These are phyloP conservation scores for Fusarium pilosicola DNA, from an alignment of 2,329 filamentous ascomycete species.

Conservation along the genomic window DNA sequence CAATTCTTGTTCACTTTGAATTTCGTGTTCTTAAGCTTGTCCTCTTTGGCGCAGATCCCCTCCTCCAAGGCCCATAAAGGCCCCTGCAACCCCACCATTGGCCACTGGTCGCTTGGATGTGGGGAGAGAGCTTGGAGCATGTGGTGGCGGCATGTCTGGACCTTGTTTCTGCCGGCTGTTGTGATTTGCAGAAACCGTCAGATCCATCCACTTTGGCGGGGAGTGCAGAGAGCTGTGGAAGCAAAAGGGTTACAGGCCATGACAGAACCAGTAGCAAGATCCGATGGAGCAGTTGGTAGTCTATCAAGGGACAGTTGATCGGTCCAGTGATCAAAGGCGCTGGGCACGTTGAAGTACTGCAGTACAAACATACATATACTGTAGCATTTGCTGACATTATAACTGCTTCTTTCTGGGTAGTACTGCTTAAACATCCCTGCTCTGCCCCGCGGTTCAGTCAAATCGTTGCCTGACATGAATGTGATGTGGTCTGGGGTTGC, in stretches of 20 bases:
- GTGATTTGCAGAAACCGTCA: constrained; percentile 39
- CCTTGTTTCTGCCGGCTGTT: constrained; percentile 31
- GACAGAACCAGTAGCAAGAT: constrained; percentile 20
- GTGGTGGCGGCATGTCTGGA: constrained; percentile 31
- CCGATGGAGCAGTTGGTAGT: constrained; percentile 2
- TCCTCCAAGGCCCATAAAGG: constrained; percentile 2
- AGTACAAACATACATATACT: neutral
- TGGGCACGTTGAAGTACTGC: neutral
- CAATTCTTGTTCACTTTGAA: neutral
- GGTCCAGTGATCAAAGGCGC: neutral
- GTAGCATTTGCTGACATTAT: neutral
- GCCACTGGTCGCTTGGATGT: constrained; percentile 38
- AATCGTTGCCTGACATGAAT: neutral
- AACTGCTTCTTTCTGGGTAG: neutral
- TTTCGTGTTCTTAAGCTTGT: constrained; percentile 25
- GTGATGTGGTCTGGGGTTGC: constrained; percentile 11
- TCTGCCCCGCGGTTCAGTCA: constrained; percentile 20
- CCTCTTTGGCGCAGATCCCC: constrained; percentile 21
- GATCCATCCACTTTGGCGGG: constrained; percentile 38
- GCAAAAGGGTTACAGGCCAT: constrained; percentile 21
- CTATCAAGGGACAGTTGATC: neutral
- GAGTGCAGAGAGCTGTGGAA: constrained; percentile 25
- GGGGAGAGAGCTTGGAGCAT: constrained; percentile 41
- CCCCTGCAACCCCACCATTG: constrained; percentile 29
- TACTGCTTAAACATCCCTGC: constrained; percentile 14